These are phyloP conservation scores for Fibroporia radiculosa DNA, from an alignment of 768 basidiomycete species.

Conservation along the genomic window DNA sequence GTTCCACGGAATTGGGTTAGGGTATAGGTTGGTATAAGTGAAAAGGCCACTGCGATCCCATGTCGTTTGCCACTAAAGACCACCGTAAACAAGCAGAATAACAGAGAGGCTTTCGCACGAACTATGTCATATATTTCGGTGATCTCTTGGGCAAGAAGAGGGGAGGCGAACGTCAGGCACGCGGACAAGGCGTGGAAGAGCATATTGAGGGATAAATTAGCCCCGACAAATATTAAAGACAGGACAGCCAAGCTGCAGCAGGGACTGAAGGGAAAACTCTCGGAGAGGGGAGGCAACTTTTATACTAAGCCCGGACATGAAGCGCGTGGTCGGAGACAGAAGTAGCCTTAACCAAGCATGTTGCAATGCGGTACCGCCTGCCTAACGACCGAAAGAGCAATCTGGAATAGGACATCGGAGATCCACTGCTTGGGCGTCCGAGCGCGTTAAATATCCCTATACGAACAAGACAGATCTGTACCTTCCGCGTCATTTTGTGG, in stretches of 20 bases:
- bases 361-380: no score
- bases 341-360: no score
- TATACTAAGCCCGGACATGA: not conserved
- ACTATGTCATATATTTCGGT: constrained; percentile 29
- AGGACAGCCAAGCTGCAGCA: not conserved
- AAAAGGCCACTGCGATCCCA: constrained; percentile 39
- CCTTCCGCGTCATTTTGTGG: no score
- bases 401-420: no score
- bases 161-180: constrained; percentile 13
- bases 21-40: constrained; percentile 36
- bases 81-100: not conserved
- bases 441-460: no score
- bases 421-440: no score
- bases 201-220: constrained; percentile 3
- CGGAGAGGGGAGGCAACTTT: not conserved
- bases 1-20: constrained; percentile 46
- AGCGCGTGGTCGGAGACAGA: not conserved
- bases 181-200: constrained; percentile 1
- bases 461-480: no score
- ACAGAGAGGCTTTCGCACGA: constrained; percentile 5
- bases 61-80: constrained; percentile 24
- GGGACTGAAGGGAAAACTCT: not conserved
- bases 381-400: no score
- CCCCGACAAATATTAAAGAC: not conserved
- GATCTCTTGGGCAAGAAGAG: constrained; percentile 24